Percentiles rank a stretch among this genome's conserved stretches.
Conservation (phyloP, 1,284 basidiomycete species). For the Sporisorium iseilematis-ciliati region DNA sequence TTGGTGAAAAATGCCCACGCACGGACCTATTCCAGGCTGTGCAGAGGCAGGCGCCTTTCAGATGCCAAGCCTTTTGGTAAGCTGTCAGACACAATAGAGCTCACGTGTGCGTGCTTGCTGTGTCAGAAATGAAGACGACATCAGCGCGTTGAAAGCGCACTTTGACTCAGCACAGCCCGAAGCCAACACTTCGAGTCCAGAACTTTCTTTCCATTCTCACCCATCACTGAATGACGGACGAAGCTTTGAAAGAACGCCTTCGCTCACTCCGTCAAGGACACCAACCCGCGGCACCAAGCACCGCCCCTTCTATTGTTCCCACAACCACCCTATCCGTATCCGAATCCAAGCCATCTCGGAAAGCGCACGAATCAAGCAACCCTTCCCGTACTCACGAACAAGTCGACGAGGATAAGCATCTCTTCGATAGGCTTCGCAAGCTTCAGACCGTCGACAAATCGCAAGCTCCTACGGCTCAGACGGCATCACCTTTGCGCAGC, state of each 20-base stretch:
- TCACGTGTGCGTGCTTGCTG: too few species aligned
- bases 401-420: conserved; percentile 15
- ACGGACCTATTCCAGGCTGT: neutral
- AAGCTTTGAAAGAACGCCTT: conserved; percentile 39
- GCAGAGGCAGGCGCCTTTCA: conserved; percentile 1
- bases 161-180: neutral
- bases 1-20: neutral
- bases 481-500: neutral
- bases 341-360: neutral
- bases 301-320: neutral
- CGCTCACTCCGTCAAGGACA: conserved; percentile 29
- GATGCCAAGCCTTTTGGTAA: too few species aligned
- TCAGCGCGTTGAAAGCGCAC: neutral
- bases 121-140: too few species aligned
- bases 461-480: neutral
- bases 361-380: neutral
- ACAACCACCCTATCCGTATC: conserved; percentile 1
- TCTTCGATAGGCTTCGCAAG: conserved; percentile 35
- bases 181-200: neutral
- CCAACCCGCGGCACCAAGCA: conserved; percentile 9
- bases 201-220: neutral
- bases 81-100: too few species aligned
- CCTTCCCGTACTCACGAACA: neutral
- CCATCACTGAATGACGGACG: conserved; percentile 26
- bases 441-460: conserved; percentile 7